Base-by-base conservation (phyloP, 768 basidiomycete species). In the Boletus fagicola region DNA sequence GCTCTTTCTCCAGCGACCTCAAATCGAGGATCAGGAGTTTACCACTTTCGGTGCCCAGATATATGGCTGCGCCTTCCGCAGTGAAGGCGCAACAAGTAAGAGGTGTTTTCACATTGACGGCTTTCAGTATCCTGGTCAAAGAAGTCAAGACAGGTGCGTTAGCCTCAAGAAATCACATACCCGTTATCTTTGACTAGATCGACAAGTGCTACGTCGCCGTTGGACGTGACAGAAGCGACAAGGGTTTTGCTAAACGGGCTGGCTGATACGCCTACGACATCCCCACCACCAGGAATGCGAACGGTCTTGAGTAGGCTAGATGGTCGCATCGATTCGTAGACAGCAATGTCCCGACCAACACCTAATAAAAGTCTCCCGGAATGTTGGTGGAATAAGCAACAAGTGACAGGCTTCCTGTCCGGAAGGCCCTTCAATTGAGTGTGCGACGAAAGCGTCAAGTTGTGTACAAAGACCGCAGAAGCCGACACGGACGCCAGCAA, bases 211-310 rank as follows among this genome's bases (percentile, higher is more conserved):
- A 91, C 76, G 43, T 74, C 72, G 1, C 87, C 88, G 5, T 71
- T 74, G 13, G 78, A 74, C 42, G 79, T 85, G 1, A 80, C 82
- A 43, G 80, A 78, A 3, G 85, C 84, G 26, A 87, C 76, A 35
- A 91, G 73, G 2, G 85, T 86, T 74, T 86, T 90, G 72, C 88
- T 90, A 69, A 89, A 90, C 8, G 89, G 87, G 60, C 88, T 89
- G 59, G 81, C 83, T 8, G 82, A 76, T 10, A 90, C 68, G 13
- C 78, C 79, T 5, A 81, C 69, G 24, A 90, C 78, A n/a, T 80
- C 70, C 9, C 83, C 84, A 18, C 71, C 61, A 24, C 83, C 82
- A 11, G 72, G 75, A 53, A 89, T 63, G 2, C 75, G 58, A 38
- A 90, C 71, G 0, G 71, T 73, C 68, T 85, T 88, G 28, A 76